Evolutionary conservation across 169 alveolate species (phyloP), one percentile per base, ranked within the genome.

Genomic region (Plasmodium malariae): DNA sequence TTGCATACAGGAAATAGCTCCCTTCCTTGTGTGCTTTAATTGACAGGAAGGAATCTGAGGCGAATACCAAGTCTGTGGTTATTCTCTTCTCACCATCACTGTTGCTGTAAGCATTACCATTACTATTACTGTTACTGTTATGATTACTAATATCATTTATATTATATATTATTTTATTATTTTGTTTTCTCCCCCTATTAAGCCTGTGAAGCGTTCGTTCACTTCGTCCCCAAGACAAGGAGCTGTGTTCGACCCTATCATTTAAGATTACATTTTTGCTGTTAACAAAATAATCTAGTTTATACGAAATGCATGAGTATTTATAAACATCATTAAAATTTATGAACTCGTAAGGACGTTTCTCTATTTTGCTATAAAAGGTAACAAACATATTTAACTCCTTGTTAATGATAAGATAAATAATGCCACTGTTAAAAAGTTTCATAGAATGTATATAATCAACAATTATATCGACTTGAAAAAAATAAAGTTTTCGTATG

Each of bases 211-310:
- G 45, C n/a, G 28, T 7, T n/a, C n/a, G 37, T 48, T 17, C 28
- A 5, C 0, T 14, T 12, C 28, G 19, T 60, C 11, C 12, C 19
- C 45, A 9, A 60, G 19, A 7, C 28, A 65, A 34, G 34, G 30
- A n/a, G 36, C 26, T 59, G 28, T 43, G 32, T 2, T 59, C 65
- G 32, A 26, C 34, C 14, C 57, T 57, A 0, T 67, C 71, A 36
- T 70, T 19, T 55, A 80, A 55, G 7, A 21, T 28, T 28, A 80
- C 51, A 51, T 57, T 65, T 57, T 70, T 45, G 43, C 49, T 57
- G 57, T 67, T 68, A 28, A 54, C 72, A 67, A 80, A 80, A 80
- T 80, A 67, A 59, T 80, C 90, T 70, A 80, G 21, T 45, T 65
- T 68, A 45, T 49, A 80, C 43, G 55, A 26, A 54, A 19, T 57